Percentiles rank a stretch among this genome's conserved stretches.
phyloP scores from a whole-genome alignment of 768 basidiomycete genomes.

The Pulveroboletus ravenelii region DNA sequence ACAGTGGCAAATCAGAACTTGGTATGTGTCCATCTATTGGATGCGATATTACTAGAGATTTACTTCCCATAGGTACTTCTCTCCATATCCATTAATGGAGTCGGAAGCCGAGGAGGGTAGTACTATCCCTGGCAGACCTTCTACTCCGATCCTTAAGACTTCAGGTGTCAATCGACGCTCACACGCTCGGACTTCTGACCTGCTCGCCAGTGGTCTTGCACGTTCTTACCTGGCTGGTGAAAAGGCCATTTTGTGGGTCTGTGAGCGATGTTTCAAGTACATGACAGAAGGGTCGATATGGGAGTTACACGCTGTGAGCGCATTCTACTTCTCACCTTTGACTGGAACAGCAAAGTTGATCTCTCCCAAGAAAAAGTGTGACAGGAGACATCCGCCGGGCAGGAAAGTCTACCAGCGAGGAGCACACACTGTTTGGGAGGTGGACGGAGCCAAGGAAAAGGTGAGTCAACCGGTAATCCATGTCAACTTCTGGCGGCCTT shows the following conservation, averaged over 20 bases:
- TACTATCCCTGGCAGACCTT: slow-evolving; percentile 20
- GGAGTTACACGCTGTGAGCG: slow-evolving; percentile 62
- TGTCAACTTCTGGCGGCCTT: neutral
- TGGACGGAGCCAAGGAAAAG: slow-evolving; percentile 84
- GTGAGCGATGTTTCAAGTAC: slow-evolving; percentile 96
- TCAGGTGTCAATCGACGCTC: slow-evolving; percentile 53
- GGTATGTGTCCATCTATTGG: slow-evolving; percentile 45
- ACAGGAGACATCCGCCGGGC: slow-evolving; percentile 73
- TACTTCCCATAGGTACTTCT: slow-evolving; percentile 69
- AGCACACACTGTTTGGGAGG: slow-evolving; percentile 90
- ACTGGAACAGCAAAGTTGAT: slow-evolving; percentile 9
- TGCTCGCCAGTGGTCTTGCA: slow-evolving; percentile 60
- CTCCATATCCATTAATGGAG: slow-evolving; percentile 81
- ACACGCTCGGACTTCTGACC: slow-evolving; percentile 70
- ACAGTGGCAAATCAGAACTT: slow-evolving; percentile 82
- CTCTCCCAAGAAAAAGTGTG: slow-evolving; percentile 57
- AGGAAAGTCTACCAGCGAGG: slow-evolving; percentile 86
- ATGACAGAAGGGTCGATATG: slow-evolving; percentile 71
- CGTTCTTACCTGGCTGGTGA: slow-evolving; percentile 43
- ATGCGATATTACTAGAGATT: neutral
- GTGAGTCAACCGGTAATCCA: slow-evolving; percentile 38
- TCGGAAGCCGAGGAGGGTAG: slow-evolving; percentile 52
- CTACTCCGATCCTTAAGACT: slow-evolving; percentile 36
- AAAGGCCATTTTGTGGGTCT: slow-evolving; percentile 68
- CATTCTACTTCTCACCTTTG: slow-evolving; percentile 2